Base-by-base conservation (phyloP, 202 grass and related monocot genomes). In the Sporobolus alterniflorus region DNA sequence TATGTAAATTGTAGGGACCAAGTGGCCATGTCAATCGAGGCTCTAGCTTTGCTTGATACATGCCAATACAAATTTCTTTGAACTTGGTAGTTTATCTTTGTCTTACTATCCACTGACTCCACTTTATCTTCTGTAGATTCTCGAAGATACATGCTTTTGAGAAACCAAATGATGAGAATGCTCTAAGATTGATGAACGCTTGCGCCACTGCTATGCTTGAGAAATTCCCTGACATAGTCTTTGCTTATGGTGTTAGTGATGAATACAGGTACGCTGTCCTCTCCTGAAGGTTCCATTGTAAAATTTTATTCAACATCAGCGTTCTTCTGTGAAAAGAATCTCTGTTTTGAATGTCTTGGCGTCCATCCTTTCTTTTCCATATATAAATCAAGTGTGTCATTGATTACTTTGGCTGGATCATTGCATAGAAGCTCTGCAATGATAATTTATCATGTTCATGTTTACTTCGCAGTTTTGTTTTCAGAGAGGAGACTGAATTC, bases 241-340 rank as follows among this genome's bases (percentile, higher is more conserved):
- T 95, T 86, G 92, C 96, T 71, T 98, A 98, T 81, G 96, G 96
- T 76, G 96, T 93, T 55, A 98, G 92, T 80, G 92, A 98, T 65
- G 96, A 98, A 68, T 98, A 98, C 81, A 98, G 96, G 92, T 93
- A 90, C 14, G 43, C 0, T 46, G 32, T 67, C 40, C 55, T 83
- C 30, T 48, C 48, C 11, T 55, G 11, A 51, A 55, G 42, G 24
- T 86, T 77, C 17, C 17, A 17, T 49, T 56, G 26, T 26, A 64
- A 21, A 29, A 33, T 26, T 61, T 9, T 48, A 65, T 21, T n/a
- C 7, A 52, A 52, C 43, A 87, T 34, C 47, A 25, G 29, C 64
- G 64, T 55, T 65, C 25, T 22, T 5, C 40, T 77, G 3, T 49
- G 26, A 73, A 80, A 55, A 62, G 4, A 59, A 43, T 46, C 22